Evolutionary conservation across 768 basidiomycete species (phyloP), one percentile per base, ranked within the genome.

Genomic region (Trametes cingulata): DNA sequence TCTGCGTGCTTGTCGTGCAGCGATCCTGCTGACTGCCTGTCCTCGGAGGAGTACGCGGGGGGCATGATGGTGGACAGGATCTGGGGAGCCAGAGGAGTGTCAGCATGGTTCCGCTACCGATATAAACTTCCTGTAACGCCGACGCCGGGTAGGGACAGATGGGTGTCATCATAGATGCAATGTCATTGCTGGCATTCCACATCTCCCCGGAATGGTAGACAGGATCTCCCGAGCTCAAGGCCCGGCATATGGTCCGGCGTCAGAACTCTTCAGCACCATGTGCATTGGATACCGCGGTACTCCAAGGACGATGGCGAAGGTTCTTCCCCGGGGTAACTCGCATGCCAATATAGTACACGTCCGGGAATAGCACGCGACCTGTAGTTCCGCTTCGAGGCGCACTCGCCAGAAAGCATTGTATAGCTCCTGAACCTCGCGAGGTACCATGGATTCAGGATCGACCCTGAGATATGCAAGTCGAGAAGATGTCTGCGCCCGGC

Each of bases 1-100:
- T 10, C 39, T 19, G 46, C 29, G 5, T 57, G 55, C 55, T 69
- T 69, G 54, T 67, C 67, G 25, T 64, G 61, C 13, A 60, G 9
- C 6, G 65, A 65, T 20, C 52, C 45, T 19, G 58, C 59, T 27
- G 66, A 52, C 6, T 51, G 48, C 19, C 15, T 41, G 29, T 59
- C 52, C 50, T 64, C 64, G 50, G 15, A 39, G 41, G 47, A 14
- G 62, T 57, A 40, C 15, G 61, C 14, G 9, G 45, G 36, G 17
- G 61, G 36, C 61, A 62, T 62, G 43, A 62, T 62, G 37, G 56
- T 42, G 22, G 61, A 50, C 36, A 62, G 27, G 3, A 42, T 37
- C 61, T 62, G 51, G 12, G 45, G 49, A 33, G 37, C 36, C 36
- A 4, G 27, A 49, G 37, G 12, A 45, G 5, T 37, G 42, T 52